A percentile compares a stretch with the other conserved stretches of the same genome.
Evolutionary conservation across 805 yeast species (phyloP).

Genomic region (Wickerhamiella sorbophila): DNA sequence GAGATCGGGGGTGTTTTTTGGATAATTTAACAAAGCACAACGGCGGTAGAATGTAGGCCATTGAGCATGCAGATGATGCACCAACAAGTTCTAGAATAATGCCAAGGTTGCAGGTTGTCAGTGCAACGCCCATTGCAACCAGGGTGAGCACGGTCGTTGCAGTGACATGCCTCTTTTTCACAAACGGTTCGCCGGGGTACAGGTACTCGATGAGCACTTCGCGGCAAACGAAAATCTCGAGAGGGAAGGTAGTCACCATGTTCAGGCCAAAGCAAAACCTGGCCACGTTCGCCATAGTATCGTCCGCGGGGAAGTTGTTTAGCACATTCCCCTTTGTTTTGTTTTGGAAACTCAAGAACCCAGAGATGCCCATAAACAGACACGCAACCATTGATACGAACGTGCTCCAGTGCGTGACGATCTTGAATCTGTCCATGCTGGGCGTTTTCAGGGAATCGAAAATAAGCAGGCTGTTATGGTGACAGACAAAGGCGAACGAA

Average conservation of each 20-base stretch:
- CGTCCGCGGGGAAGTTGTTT: slow-evolving; percentile 71
- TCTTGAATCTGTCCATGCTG: slow-evolving; percentile 57
- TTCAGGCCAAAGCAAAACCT: slow-evolving; percentile 82
- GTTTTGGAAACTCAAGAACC: slow-evolving; percentile 60
- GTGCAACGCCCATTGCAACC: slow-evolving; percentile 58
- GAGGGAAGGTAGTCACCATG: slow-evolving; percentile 83
- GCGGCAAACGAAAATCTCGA: slow-evolving; percentile 80
- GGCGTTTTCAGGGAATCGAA: slow-evolving; percentile 71
- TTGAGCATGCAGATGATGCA: slow-evolving; percentile 78
- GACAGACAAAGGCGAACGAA: slow-evolving; percentile 91
- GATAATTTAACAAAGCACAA: slow-evolving; percentile 61
- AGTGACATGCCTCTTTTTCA: slow-evolving; percentile 35
- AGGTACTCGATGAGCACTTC: slow-evolving; percentile 65
- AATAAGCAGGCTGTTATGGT: slow-evolving; percentile 83
- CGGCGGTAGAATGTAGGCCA: slow-evolving; percentile 90
- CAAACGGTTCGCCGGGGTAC: slow-evolving; percentile 23
- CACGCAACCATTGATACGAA: slow-evolving; percentile 69
- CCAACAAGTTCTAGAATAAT: slow-evolving; percentile 82
- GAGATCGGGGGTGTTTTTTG: slow-evolving; percentile 18
- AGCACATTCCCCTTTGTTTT: slow-evolving; percentile 75
- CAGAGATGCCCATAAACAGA: slow-evolving; percentile 62
- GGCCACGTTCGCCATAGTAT: slow-evolving; percentile 67
- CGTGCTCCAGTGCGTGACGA: slow-evolving; percentile 73
- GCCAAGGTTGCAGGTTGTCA: slow-evolving; percentile 77
- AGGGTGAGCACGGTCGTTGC: slow-evolving; percentile 55